Base-by-base conservation (phyloP, 495 filamentous ascomycete species). In the Neurospora cerealis region DNA sequence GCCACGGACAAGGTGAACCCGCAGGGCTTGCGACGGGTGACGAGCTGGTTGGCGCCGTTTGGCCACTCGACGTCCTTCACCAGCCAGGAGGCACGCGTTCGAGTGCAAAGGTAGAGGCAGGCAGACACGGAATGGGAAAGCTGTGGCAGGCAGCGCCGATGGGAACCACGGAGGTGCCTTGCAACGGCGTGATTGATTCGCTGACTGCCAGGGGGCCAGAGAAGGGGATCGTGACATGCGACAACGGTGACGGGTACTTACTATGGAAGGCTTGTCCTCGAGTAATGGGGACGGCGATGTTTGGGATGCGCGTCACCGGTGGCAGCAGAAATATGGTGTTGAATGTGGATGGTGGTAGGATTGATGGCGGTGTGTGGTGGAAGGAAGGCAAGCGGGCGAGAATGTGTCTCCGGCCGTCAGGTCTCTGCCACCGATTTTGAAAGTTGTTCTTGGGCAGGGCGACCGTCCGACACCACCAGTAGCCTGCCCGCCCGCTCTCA, bases 361-460 rank as follows among this genome's bases (percentile, higher is more conserved):
- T 77, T 73, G 78, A 81, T 80, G 77, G 79, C 79, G 79, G 79
- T 81, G 79, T 80, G 54, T 66, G 54, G 54, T 66, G 78, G 77
- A 71, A 79, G 54, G 54, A 66, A 66, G 54, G 54, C 54, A 66
- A 66, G 54, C 54, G 54, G 54, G 54, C 54, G 54, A 66, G 78
- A 77, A 76, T 74, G 73, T 73, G 73, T 77, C 72, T 79, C 74
- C 66, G 79, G 73, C 72, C 75, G 73, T 74, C 74, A 71, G 78
- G 76, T 78, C 66, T 69, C 44, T 70, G 72, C 38, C 72, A 70
- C 66, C 74, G 79, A 79, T 80, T 81, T 81, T 81, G 79, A 81
- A 81, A 81, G 79, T 81, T 81, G 79, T 81, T 81, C 78, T 81
- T 77, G 79, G 75, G 77, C 75, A 72, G 76, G 71, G 73, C 28